Evolutionary conservation across 495 filamentous ascomycete genomes (phyloP), one percentile per base, ranked within the genome.

Genomic region (Penicillium samsonianum): DNA sequence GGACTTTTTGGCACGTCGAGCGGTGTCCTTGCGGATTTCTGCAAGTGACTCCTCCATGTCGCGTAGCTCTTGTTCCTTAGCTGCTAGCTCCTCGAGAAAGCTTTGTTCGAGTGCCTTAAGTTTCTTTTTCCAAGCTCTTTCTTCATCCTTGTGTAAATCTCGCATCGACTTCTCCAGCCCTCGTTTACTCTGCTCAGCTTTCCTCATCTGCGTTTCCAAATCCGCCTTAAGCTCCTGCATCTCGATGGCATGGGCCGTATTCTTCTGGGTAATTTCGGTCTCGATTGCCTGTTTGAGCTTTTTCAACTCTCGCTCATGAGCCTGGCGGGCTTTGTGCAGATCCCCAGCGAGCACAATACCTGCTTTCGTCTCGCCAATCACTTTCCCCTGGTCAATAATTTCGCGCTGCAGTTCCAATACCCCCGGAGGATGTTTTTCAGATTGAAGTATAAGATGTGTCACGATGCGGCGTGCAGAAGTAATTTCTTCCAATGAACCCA

Each of bases 351-450:
- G 16, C 14, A 28, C 41, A 23, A 55, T 55, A 22, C 60, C 60
- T 4, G 60, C 60, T 17, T n/a, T 8, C 14, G 60, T 62, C 30
- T 61, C 56, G 25, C 52, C 47, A 9, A 62, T 41, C 26, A 23
- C n/a, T 19, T 54, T 52, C 14, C 30, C 11, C 11, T 60, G n/a
- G 3, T 62, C 60, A 28, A 48, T 58, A 8, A 62, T 53, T n/a
- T 62, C 47, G 14, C 41, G 49, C 49, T 62, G 60, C 3, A 62
- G 22, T 3, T 30, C 23, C 17, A 62, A 25, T 3, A 26, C 41
- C n/a, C 8, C 4, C 8, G 41, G 41, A 16, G 17, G 10, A 35
- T 33, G 19, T 2, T n/a, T 20, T 6, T 55, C 41, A 4, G 41
- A 44, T 20, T 55, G 40, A 5, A 5, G 25, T 16, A 55, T 46